These are phyloP conservation scores for Beta macrorhiza DNA, from an alignment of 179 eudicot genomes.

Conservation along the genomic window DNA sequence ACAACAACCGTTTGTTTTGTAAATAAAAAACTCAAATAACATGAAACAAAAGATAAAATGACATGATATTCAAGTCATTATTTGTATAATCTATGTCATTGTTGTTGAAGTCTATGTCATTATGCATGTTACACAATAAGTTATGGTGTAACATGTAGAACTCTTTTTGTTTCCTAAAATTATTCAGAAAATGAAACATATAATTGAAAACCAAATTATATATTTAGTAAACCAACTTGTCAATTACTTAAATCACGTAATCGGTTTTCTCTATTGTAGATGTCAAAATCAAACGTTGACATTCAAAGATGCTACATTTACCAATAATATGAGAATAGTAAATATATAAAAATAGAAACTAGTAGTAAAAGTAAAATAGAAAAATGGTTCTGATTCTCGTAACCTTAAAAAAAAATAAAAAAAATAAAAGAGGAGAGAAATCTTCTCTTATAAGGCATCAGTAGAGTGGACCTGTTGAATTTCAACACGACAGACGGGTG, in stretches of 20 bases:
- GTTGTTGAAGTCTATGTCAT: no score
- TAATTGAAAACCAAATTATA: no score
- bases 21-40: no score
- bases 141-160: no score
- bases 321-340: not conserved
- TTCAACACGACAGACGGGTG: conserved; percentile 22
- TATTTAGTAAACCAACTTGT: not conserved
- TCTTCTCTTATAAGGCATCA: conserved; percentile 9
- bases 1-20: no score
- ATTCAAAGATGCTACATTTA: conserved; percentile 11
- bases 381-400: conserved; percentile 20
- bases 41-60: no score
- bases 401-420: not conserved
- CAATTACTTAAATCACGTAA: not conserved
- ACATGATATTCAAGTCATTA: no score
- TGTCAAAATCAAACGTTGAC: conserved; percentile 19
- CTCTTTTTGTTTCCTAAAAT: no score
- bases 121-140: no score
- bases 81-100: no score
- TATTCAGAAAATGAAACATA: no score
- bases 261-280: not conserved
- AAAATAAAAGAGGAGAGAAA: not conserved
- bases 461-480: conserved; percentile 23
- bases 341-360: not conserved
- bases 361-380: not conserved